Evolutionary conservation across 805 yeast species (phyloP).

Genomic region (Kluyveromyces nonfermentans): DNA sequence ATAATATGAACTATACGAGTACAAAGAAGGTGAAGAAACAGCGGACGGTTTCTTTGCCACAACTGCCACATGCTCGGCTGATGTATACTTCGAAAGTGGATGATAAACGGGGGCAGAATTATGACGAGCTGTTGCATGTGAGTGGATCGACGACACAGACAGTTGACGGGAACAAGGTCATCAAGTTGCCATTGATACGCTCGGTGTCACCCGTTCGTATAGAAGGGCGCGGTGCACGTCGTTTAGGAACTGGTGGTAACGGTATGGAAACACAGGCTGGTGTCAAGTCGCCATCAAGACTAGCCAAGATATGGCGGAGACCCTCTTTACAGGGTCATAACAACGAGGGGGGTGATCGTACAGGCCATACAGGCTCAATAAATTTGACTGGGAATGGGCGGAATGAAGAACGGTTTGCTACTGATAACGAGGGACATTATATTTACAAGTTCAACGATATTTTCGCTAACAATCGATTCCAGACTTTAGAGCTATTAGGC

Average conservation of each 20-base stretch:
- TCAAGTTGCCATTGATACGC: slow-evolving; percentile 16
- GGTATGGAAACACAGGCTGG: not conserved
- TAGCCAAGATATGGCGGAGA: not conserved
- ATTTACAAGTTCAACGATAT: slow-evolving; percentile 47
- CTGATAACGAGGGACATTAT: slow-evolving; percentile 67
- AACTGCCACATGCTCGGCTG: slow-evolving; percentile 40
- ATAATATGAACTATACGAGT: slow-evolving; percentile 11
- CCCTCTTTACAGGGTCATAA: not conserved
- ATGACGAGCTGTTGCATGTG: slow-evolving; percentile 24
- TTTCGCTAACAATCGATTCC: slow-evolving; percentile 53
- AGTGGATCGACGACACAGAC: slow-evolving; percentile 27
- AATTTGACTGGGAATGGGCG: not conserved
- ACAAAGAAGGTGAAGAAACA: slow-evolving; percentile 32
- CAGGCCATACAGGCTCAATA: not conserved
- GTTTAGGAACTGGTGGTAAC: not conserved
- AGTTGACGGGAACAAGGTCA: slow-evolving; percentile 22
- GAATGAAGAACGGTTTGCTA: slow-evolving; percentile 13
- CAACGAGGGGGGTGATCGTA: not conserved
- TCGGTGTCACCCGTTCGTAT: slow-evolving; percentile 12
- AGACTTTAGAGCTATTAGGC: slow-evolving; percentile 63
- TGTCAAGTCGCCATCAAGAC: slow-evolving; percentile 1
- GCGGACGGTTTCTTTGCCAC: slow-evolving; percentile 47
- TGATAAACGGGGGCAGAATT: slow-evolving; percentile 19
- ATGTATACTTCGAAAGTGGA: slow-evolving; percentile 25
- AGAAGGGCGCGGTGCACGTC: not conserved